These are phyloP conservation scores for Plasmodium vinckei DNA, from an alignment of 169 alveolate species.

Conservation along the genomic window DNA sequence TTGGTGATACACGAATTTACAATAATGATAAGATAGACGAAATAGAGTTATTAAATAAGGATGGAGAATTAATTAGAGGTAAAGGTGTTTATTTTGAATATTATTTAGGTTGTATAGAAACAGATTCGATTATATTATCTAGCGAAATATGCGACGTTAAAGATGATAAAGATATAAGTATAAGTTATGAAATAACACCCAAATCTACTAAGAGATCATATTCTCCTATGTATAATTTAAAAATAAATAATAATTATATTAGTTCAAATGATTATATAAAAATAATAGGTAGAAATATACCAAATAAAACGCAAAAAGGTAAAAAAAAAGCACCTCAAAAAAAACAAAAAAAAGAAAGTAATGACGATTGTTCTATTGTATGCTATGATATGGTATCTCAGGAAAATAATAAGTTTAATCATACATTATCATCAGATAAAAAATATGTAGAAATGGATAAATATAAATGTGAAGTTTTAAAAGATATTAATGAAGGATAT, in stretches of 20 bases:
- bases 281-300: slow-evolving; percentile 62
- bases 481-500: slow-evolving; percentile 70
- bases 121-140: slow-evolving; percentile 58
- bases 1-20: slow-evolving; percentile 28
- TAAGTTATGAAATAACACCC: slow-evolving; percentile 54
- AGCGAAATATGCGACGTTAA: slow-evolving; percentile 66
- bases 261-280: slow-evolving; percentile 60
- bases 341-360: slow-evolving; percentile 6
- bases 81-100: slow-evolving; percentile 71
- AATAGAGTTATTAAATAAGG: slow-evolving; percentile 23
- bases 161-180: slow-evolving; percentile 38
- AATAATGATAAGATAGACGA: slow-evolving; percentile 55
- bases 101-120: slow-evolving; percentile 65
- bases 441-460: slow-evolving; percentile 47
- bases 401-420: slow-evolving; percentile 2
- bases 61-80: slow-evolving; percentile 38
- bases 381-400: slow-evolving; percentile 19
- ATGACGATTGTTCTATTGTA: slow-evolving; percentile 21
- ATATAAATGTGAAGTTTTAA: slow-evolving; percentile 50
- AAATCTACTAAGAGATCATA: slow-evolving; percentile 55
- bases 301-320: slow-evolving; percentile 26
- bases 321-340: slow-evolving; percentile 16
- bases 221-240: slow-evolving; percentile 67
- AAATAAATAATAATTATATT: slow-evolving; percentile 44
- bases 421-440: slow-evolving; percentile 44